Evolutionary conservation across 148 eudicot species (phyloP), one percentile per base, ranked within the genome.

Genomic region (Fagopyrum homotropicum): DNA sequence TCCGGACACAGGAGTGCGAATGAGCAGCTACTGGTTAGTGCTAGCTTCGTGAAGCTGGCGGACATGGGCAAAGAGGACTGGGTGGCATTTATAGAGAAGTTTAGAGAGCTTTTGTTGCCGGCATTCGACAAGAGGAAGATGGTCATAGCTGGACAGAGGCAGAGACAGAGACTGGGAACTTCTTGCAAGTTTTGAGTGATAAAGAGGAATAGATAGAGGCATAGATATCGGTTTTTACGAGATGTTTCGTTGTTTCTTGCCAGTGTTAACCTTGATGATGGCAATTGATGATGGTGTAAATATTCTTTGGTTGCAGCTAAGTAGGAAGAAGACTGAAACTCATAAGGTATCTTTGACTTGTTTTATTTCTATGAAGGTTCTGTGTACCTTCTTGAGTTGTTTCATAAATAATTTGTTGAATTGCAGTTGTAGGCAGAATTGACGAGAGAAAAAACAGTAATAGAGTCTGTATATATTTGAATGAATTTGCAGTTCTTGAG

Each of bases 141-240:
- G 4, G 82, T 72, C 30, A 87, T 88, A 9, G 76, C 81, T 45
- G 94, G 97, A 26, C 94, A 89, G 86, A 92, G 75, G 86, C 93
- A 85, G 88, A 83, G 91, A 69, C 98, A 84, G 88, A 90, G 98
- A 89, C 91, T 96, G 16, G 99, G 99, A 52, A 90, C 99, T 84
- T 96, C 98, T 2, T 95, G 99, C 94, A 89, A 89, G 92, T 95
- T 95, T 95, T 95, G 92, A 90, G 84, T 55, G 1, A 35, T 35
- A 35, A 43, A 72, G 77, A 72, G 73, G 66, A 60, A 43, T 22
- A 8, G 26, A 22, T 26, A 19, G 2, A 60, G 66, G 40, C 10
- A 22, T 19, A 57, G 29, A 57, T 57, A 7, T 57, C 63, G n/a
- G 69, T 29, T 63, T 63, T 43, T 12, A 49, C 52, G 52, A 8